These are phyloP conservation scores for Colletotrichum chlorophyti DNA, from an alignment of 2,329 filamentous ascomycete genomes.

Conservation along the genomic window DNA sequence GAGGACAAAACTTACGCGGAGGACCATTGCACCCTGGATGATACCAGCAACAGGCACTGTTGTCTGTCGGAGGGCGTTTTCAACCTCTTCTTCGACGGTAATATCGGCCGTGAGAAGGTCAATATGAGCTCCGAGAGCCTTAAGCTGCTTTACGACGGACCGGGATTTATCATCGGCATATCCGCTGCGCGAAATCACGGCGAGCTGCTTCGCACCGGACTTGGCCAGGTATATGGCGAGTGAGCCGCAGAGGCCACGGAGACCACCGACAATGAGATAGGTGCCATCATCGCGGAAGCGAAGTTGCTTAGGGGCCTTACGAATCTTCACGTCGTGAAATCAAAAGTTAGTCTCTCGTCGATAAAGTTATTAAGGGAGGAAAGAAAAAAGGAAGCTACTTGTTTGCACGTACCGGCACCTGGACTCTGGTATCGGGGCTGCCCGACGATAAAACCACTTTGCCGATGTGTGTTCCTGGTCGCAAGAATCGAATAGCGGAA, in stretches of 20 bases:
- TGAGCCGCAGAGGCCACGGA: slow-evolving; percentile 43
- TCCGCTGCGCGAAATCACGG: slow-evolving; percentile 38
- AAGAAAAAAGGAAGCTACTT: background rate
- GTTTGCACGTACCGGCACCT: background rate
- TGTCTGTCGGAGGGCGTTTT: slow-evolving; percentile 15
- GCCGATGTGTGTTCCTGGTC: slow-evolving; percentile 50
- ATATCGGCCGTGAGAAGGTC: slow-evolving; percentile 30
- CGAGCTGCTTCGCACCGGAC: slow-evolving; percentile 41
- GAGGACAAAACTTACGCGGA: slow-evolving; percentile 24
- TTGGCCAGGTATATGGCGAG: slow-evolving; percentile 40
- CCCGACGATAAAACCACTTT: slow-evolving; percentile 45
- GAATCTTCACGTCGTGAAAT: background rate
- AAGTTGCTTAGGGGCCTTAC: slow-evolving; percentile 15
- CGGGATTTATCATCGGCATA: slow-evolving; percentile 36
- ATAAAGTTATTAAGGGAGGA: too few relatives aligned
- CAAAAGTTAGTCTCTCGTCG: rapidly evolving
- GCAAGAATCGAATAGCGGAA: slow-evolving; percentile 49
- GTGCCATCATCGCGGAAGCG: slow-evolving; percentile 32
- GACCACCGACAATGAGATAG: slow-evolving; percentile 46
- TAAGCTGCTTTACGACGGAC: slow-evolving; percentile 28
- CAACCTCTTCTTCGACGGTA: slow-evolving; percentile 19
- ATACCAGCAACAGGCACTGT: slow-evolving; percentile 30
- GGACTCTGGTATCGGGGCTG: background rate
- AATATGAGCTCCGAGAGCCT: slow-evolving; percentile 29
- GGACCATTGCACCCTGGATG: slow-evolving; percentile 40